Evolutionary conservation across 345 rosid genomes (phyloP).

Genomic region (Angophora floribunda): DNA sequence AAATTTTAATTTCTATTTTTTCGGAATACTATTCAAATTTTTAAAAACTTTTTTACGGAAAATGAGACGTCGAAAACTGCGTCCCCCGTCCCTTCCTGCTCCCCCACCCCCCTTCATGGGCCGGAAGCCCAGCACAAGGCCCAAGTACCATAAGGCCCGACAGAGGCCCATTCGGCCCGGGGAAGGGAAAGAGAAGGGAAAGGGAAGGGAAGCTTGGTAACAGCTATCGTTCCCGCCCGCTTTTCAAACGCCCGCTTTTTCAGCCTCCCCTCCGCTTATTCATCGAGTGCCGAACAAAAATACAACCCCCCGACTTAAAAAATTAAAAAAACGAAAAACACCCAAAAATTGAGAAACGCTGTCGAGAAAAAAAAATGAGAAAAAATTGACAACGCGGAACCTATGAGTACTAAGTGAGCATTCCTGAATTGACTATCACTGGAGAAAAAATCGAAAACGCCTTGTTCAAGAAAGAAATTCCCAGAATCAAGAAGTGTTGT

Average conservation of each 20-base stretch:
- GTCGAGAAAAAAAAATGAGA: neutral
- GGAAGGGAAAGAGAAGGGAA: neutral
- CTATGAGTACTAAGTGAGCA: no score
- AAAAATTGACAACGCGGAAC: neutral
- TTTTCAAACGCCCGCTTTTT: neutral
- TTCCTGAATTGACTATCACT: no score
- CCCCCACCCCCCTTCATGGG: neutral
- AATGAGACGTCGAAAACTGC: neutral
- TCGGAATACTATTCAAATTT: no score
- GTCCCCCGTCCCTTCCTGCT: no score
- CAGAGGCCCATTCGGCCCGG: neutral
- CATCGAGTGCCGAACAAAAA: neutral
- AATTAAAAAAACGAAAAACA: neutral
- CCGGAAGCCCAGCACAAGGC: neutral
- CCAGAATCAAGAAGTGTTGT: neutral
- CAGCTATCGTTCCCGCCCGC: neutral
- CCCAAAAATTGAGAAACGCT: neutral
- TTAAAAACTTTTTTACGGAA: neutral
- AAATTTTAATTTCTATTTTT: neutral
- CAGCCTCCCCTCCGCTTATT: neutral
- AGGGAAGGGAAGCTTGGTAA: neutral
- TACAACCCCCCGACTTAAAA: neutral
- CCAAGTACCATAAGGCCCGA: neutral
- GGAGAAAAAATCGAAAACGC: no score
- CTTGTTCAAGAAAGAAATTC: neutral